Base-by-base conservation (phyloP, 129 eudicot genomes). In the Helianthus tuberosus region DNA sequence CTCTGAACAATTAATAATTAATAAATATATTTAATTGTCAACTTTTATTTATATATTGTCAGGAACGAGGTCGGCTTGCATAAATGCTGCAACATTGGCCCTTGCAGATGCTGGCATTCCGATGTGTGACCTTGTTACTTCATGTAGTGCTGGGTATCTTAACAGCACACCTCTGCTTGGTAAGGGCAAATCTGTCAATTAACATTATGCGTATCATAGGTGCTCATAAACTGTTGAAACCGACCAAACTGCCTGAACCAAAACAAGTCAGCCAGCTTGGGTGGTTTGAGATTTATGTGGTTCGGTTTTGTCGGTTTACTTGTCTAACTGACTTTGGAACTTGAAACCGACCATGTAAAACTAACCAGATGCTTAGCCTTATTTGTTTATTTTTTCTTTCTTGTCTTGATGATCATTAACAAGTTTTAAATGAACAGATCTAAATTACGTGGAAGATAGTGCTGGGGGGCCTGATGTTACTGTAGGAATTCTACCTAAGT, bases 381-480 rank as follows among this genome's bases (percentile, higher is more conserved):
- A 41, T 41, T 41, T 20, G 23, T 20, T 20, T 20, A 0, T 5
- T 41, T 3, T 39, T 5, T 74, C 48, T 55, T 65, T 51, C 25
- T 36, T 65, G 57, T 20, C 44, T 47, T 74, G 69, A 35, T 16
- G 8, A 52, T 66, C 43, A 5, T 66, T 51, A 25, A 73, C 60
- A n/a, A 57, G 8, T 44, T 78, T 77, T 15, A 20, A 68, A 58
- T 79, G 52, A 53, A 72, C 96, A 93, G 96, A 90, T 86, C 76
- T 93, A 55, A 93, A 88, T 72, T 93, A 93, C 58, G 89, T 86
- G 32, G 98, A 93, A 79, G 98, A 93, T 78, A 90, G 98, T 84
- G 98, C 98, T 77, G 96, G 97, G 16, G 97, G 97, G 49, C 93
- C 98, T 47, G 98, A 93, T 84, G 96, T 93, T 49, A 90, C 96